Evolutionary conservation across 2,329 filamentous ascomycete genomes (phyloP).

Genomic region (Beauveria asiatica): DNA sequence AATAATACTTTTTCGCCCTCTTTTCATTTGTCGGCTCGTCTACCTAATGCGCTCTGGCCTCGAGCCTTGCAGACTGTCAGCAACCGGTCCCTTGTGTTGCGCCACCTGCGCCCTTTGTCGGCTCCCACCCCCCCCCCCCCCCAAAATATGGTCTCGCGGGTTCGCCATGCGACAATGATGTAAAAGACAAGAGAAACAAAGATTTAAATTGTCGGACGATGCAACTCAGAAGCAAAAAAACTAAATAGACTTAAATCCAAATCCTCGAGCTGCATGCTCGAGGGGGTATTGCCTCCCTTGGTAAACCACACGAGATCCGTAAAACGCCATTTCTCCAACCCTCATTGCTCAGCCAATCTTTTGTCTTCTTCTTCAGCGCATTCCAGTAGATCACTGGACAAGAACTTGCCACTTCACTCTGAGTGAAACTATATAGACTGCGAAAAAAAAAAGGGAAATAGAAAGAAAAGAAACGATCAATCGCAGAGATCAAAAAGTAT

Average conservation of each 20-base stretch:
- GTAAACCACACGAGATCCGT: background rate
- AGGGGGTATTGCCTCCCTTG: conserved; percentile 6
- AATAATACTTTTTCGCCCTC: background rate
- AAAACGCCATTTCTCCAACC: conserved; percentile 1
- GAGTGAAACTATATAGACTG: background rate
- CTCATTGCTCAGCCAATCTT: background rate
- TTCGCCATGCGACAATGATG: background rate
- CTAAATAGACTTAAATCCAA: background rate
- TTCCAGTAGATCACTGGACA: background rate
- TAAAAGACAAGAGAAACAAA: background rate
- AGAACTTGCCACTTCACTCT: background rate
- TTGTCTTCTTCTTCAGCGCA: background rate
- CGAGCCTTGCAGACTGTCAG: background rate
- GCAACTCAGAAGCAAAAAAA: background rate
- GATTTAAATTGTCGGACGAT: background rate
- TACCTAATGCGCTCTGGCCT: background rate
- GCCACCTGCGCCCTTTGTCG: background rate
- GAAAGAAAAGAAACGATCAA: background rate
- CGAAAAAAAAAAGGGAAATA: background rate
- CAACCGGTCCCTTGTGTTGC: background rate
- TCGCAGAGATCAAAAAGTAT: background rate
- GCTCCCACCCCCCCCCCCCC: background rate
- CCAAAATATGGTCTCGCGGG: background rate
- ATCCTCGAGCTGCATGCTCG: background rate
- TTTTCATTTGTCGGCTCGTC: background rate